A percentile compares a stretch with the other conserved stretches of the same genome.
phyloP scores from a whole-genome alignment of 768 basidiomycete genomes.

The Hericium rajendrae region DNA sequence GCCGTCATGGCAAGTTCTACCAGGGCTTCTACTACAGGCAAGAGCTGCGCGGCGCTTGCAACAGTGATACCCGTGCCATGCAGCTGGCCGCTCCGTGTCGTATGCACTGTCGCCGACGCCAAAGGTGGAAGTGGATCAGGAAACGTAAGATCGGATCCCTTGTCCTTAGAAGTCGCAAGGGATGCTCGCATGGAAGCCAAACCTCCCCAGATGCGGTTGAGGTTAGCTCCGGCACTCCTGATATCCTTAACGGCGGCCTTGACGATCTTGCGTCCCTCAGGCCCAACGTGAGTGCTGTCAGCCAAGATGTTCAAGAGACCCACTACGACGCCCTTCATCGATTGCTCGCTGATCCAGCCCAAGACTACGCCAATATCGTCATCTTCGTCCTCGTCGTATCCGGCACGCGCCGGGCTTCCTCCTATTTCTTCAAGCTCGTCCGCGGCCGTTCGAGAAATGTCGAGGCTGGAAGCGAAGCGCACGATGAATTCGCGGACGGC shows the following conservation, averaged over 20 bases:
- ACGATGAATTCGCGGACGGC: slow-evolving; percentile 67
- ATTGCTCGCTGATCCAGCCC: slow-evolving; percentile 58
- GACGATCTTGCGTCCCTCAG: slow-evolving; percentile 31
- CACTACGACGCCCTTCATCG: slow-evolving; percentile 52
- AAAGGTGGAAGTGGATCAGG: slow-evolving; percentile 56
- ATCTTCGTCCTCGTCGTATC: slow-evolving; percentile 26
- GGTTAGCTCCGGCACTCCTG: slow-evolving; percentile 40
- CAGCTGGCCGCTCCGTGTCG: slow-evolving; percentile 33
- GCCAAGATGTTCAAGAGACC: slow-evolving; percentile 48
- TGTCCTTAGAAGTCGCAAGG: slow-evolving; percentile 5
- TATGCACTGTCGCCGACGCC: slow-evolving; percentile 26
- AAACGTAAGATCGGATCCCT: background rate
- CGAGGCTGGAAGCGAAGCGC: slow-evolving; percentile 48
- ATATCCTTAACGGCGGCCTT: slow-evolving; percentile 42
- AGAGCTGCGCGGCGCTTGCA: slow-evolving; percentile 45
- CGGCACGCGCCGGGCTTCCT: slow-evolving; percentile 22
- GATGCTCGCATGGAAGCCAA: slow-evolving; percentile 39
- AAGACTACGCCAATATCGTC: slow-evolving; percentile 18
- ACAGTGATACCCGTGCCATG: slow-evolving; percentile 21
- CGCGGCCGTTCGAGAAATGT: slow-evolving; percentile 51
- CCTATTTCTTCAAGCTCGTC: slow-evolving; percentile 40
- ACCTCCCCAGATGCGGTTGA: slow-evolving; percentile 54
- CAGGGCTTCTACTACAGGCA: slow-evolving; percentile 57
- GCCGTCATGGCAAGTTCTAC: slow-evolving; percentile 41
- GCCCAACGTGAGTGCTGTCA: slow-evolving; percentile 19